Base-by-base conservation (phyloP, 225 moss, liverwort and hornwort species). In the Marchantia polymorpha region DNA sequence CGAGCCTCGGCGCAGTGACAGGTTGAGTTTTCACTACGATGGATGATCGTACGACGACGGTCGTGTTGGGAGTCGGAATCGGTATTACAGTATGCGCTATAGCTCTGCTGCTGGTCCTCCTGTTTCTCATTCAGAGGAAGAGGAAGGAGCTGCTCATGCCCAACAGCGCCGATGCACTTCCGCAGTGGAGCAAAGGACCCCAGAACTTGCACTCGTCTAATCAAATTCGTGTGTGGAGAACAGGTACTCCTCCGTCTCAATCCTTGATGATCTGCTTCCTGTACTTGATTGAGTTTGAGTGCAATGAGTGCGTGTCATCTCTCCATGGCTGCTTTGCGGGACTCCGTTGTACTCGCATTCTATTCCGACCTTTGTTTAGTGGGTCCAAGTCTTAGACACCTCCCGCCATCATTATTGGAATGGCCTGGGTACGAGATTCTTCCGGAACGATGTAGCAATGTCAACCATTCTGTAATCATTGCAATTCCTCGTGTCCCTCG, bases 101-200 rank as follows among this genome's bases (percentile, higher is more conserved):
- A 13, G 72, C 64, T 46, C 63, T 80, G 2, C n/a, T 80, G 25
- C 48, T 80, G 50, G 59, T 80, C 26, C 73, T 80, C 48, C 48
- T 80, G 6, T 47, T 22, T 20, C 80, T 80, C 27, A 73, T 80
- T 1, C 80, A 73, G 60, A 60, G 73, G 25, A 80, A 56, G n/a
- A 59, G 80, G 51, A 80, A 80, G 31, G 58, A 73, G 72, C n/a
- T 80, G 80, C 72, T 80, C 16, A 6, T 63, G 12, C 72, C 80
- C 6, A 66, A 73, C 61, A 69, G 69, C 14, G 11, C 22, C 19
- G 80, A 80, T 15, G 49, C 63, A 48, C 61, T 80, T 26, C 80
- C 80, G 50, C 80, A 80, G 13, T 80, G 80, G 80, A 80, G 49
- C 72, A 80, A 80, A 60, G 78, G 69, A 17, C 68, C 69, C 55